A percentile compares a stretch with the other conserved stretches of the same genome.
phyloP scores from a whole-genome alignment of 352 stramenopile species.

The Pythium graminicola region DNA sequence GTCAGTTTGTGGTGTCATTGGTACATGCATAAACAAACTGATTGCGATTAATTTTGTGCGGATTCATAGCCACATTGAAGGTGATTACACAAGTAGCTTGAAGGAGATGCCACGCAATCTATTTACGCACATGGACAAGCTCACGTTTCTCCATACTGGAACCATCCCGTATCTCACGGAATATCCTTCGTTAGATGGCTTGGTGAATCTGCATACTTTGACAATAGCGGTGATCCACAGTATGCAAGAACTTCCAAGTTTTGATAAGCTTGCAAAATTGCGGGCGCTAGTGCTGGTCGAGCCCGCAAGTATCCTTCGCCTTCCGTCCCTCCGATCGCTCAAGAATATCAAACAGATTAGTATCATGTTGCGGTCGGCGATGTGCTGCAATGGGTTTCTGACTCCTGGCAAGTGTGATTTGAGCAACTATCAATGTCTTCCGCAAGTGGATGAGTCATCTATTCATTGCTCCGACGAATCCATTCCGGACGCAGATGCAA shows the following conservation, averaged over 20 bases:
- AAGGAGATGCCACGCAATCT: constrained; percentile 15
- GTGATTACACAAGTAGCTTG: constrained; percentile 12
- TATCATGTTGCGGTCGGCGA: neutral
- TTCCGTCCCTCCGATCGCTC: constrained; percentile 14
- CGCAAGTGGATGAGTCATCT: neutral
- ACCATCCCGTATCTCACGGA: constrained; percentile 21
- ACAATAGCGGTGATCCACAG: constrained; percentile 13
- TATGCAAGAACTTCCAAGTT: neutral
- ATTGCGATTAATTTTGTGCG: neutral
- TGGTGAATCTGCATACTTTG: constrained; percentile 29
- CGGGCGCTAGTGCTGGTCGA: constrained; percentile 10
- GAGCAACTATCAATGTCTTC: constrained; percentile 9
- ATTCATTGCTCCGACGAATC: neutral
- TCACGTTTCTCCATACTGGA: constrained; percentile 35
- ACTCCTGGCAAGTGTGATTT: constrained; percentile 12
- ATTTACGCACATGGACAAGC: constrained; percentile 31
- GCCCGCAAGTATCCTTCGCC: neutral
- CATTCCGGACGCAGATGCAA: neutral
- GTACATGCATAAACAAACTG: neutral
- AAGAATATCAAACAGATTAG: constrained; percentile 13
- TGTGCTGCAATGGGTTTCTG: constrained; percentile 23
- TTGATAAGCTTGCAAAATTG: constrained; percentile 1
- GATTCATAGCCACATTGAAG: constrained; percentile 7
- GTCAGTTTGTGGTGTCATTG: neutral
- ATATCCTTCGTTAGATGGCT: constrained; percentile 32